Evolutionary conservation across 129 eudicot genomes (phyloP), one percentile per base, ranked within the genome.

Genomic region (Chrysanthemum lavandulifolium): DNA sequence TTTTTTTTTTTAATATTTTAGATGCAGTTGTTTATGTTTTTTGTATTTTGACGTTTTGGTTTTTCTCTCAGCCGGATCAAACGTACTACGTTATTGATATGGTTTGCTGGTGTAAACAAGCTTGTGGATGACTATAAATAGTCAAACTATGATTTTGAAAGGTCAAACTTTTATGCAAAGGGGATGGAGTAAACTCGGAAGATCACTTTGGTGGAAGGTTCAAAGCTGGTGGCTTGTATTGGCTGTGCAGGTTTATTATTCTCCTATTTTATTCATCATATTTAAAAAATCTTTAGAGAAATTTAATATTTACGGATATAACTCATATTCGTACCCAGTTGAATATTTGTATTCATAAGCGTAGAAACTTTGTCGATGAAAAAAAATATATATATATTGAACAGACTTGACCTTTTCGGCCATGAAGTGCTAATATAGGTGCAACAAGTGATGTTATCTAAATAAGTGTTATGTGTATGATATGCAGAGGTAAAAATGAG

Each of bases 151-250:
- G 47, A 40, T 40, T 40, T 8, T 40, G 9, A 40, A 40, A 40
- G 9, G 47, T 40, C 47, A 40, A 40, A 40, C 47, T 40, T 6
- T 40, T 40, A 6, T 91, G 97, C 84, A 18, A 86, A 69, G 97
- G 97, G 4, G 1, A 48, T n/a, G 97, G 97, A 71, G 81, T 95
- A 6, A 95, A 95, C 81, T 74, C 85, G 4, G 84, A 78, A 67
- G 99, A 95, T 84, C 96, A 88, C 84, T 90, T 88, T 72, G 73
- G 80, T 67, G 99, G 97, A 53, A 80, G 74, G 74, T 88, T 79
- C 73, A 94, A 94, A 83, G 97, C 93, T 53, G 99, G 99, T 23
- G 97, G 65, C 11, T 56, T 84, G 71, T 95, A 97, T 76, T 95
- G 99, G 99, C 91, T 95, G 55, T 95, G 99, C 96, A 86, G 99